Conservation (phyloP, 129 eudicot species). For the Chrysanthemum lavandulifolium region DNA sequence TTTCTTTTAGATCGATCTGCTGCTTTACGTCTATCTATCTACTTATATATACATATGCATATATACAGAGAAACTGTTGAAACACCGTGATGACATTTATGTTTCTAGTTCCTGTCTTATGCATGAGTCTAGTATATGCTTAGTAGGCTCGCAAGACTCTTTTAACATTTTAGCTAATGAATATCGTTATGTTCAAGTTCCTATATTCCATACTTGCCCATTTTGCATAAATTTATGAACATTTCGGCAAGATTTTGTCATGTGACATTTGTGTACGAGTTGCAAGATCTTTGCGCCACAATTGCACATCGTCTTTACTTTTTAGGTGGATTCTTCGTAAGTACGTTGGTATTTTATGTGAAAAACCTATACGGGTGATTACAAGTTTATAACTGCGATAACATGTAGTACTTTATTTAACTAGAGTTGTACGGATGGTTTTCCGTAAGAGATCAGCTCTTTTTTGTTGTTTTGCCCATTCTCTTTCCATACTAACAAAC, state of each 20-base stretch:
- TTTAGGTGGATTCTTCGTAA: not conserved
- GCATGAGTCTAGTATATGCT: slow-evolving; percentile 37
- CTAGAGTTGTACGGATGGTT: not conserved
- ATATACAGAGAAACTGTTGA: slow-evolving; percentile 24
- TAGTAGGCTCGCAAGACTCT: slow-evolving; percentile 23
- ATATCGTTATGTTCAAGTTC: not conserved
- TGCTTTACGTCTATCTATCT: slow-evolving; percentile 21
- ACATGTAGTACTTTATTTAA: not conserved
- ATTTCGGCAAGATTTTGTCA: slow-evolving; percentile 6
- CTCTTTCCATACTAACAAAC: not conserved
- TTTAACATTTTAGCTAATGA: slow-evolving; percentile 26
- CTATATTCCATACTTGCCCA: slow-evolving; percentile 10
- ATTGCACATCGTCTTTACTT: not conserved
- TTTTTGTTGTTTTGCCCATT: not conserved
- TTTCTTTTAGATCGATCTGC: slow-evolving; percentile 23
- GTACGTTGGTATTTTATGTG: no score
- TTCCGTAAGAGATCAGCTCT: not conserved
- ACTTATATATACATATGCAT: slow-evolving; percentile 18
- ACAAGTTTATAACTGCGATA: not conserved
- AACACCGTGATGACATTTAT: slow-evolving; percentile 15
- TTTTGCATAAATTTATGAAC: slow-evolving; percentile 6
- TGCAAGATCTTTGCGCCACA: slow-evolving; percentile 3
- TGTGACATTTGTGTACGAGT: slow-evolving; percentile 6
- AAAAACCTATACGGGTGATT: no score
- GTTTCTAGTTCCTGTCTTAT: slow-evolving; percentile 31